Base-by-base conservation (phyloP, 108 stramenopile species). In the Craspedostauros australis region DNA sequence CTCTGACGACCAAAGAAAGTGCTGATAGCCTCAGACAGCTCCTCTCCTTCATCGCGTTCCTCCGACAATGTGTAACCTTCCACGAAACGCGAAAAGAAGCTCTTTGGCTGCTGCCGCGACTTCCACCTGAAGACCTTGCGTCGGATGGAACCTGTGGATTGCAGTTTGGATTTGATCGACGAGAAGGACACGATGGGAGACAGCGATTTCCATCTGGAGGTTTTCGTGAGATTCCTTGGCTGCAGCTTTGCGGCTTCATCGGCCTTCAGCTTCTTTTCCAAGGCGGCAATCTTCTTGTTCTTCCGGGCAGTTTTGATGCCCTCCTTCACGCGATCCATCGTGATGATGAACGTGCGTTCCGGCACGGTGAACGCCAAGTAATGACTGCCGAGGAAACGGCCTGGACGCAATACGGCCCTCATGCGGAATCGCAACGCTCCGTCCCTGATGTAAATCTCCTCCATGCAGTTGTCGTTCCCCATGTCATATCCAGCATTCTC, bases 361-460 rank as follows among this genome's bases (percentile, higher is more conserved):
- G 92, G 92, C 5, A 93, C 58, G 1, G 83, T 89, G 57, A 89
- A 93, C 7, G 92, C 92, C 31, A 93, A 37, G 54, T 88, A 93
- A 44, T 93, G 79, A 48, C 73, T 93, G 12, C 88, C 88, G 36
- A 93, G 51, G 57, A 93, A 93, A 18, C 81, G 73, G 32, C 88
- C 92, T 23, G 92, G 92, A 46, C 92, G 48, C 6, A 93, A 44
- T 4, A 89, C 71, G 9, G 84, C 73, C 42, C 70, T 72, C 41
- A 93, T 61, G 68, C 90, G 83, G 52, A 93, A 86, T 39, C 84
- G 72, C 8, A 93, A 63, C 48, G 80, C 84, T 29, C 74, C 79
- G 64, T 93, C 75, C 50, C 77, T 73, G 24, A 89, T 76, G 36
- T 72, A 82, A 29, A 89, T 85, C 21, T 56, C 64, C 41, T 69